phyloP scores from a whole-genome alignment of 2,329 filamentous ascomycete genomes.

The Cladosporium sp. region DNA sequence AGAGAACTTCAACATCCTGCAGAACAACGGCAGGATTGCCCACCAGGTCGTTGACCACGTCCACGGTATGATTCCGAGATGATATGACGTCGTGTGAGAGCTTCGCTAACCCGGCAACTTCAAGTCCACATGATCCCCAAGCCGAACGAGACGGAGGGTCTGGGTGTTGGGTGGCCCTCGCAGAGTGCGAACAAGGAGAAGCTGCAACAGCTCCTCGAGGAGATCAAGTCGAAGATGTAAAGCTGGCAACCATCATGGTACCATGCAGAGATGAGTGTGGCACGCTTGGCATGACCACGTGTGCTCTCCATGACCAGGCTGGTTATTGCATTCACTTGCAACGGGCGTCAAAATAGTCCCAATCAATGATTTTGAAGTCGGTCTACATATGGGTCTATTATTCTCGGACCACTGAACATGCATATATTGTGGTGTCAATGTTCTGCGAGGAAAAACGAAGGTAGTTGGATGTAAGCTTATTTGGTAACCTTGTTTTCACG shows the following conservation, averaged over 20 bases:
- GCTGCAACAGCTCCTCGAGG: constrained; percentile 73
- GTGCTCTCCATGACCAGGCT: too few species aligned
- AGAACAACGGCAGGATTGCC: constrained; percentile 90
- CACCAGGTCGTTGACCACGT: constrained; percentile 94
- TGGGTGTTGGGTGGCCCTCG: constrained; percentile 76
- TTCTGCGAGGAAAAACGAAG: too few species aligned
- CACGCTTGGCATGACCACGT: constrained; percentile 5
- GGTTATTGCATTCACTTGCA: too few species aligned
- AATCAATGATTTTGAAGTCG: too few species aligned
- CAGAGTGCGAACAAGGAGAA: constrained; percentile 74
- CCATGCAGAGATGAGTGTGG: not conserved
- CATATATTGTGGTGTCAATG: too few species aligned
- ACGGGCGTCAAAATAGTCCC: too few species aligned
- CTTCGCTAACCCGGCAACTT: constrained; percentile 53
- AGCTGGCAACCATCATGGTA: constrained; percentile 1
- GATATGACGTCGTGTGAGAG: not conserved
- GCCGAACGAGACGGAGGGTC: constrained; percentile 75
- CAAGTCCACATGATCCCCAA: constrained; percentile 95
- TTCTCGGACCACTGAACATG: too few species aligned
- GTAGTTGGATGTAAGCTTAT: too few species aligned
- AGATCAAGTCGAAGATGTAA: constrained; percentile 86
- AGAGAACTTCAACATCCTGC: constrained; percentile 84
- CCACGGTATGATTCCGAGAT: constrained; percentile 26
- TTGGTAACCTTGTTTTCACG: too few species aligned
- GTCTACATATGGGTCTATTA: too few species aligned